Evolutionary conservation across 257 asterid species (phyloP).

Genomic region (Scutellaria galericulata): DNA sequence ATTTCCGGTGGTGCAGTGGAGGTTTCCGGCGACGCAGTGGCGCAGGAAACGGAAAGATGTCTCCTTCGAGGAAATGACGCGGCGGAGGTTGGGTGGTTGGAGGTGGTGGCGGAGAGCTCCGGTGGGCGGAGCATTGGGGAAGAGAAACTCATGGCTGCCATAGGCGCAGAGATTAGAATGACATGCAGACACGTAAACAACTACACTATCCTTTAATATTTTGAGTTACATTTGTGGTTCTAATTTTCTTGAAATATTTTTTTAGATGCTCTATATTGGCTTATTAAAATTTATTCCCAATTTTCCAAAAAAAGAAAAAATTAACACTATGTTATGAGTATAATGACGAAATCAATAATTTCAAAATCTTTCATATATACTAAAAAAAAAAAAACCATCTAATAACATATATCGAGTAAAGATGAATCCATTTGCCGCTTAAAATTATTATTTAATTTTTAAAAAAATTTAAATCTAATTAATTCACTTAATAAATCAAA

Average conservation of each 20-base stretch:
- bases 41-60: constrained; percentile 35
- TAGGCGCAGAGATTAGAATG: constrained; percentile 32
- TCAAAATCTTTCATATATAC: too few species aligned
- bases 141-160: constrained; percentile 61
- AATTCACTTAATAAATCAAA: too few species aligned
- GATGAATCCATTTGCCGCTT: too few species aligned
- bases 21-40: constrained; percentile 56
- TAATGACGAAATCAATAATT: too few species aligned
- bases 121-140: constrained; percentile 52
- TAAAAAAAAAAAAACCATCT: too few species aligned
- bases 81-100: constrained; percentile 45
- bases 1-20: constrained; percentile 58
- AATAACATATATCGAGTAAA: too few species aligned
- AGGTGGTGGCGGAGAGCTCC: constrained; percentile 41
- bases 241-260: neutral
- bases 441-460: too few species aligned
- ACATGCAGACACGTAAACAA: constrained; percentile 37
- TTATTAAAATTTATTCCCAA: neutral
- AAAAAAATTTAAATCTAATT: too few species aligned
- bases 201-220: neutral
- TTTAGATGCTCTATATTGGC: neutral
- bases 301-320: neutral
- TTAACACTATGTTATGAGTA: too few species aligned
- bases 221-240: constrained; percentile 32
- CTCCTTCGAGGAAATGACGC: constrained; percentile 38